These are phyloP conservation scores for Cucurbitaria berberidis DNA, from an alignment of 2,329 filamentous ascomycete species.

Conservation along the genomic window DNA sequence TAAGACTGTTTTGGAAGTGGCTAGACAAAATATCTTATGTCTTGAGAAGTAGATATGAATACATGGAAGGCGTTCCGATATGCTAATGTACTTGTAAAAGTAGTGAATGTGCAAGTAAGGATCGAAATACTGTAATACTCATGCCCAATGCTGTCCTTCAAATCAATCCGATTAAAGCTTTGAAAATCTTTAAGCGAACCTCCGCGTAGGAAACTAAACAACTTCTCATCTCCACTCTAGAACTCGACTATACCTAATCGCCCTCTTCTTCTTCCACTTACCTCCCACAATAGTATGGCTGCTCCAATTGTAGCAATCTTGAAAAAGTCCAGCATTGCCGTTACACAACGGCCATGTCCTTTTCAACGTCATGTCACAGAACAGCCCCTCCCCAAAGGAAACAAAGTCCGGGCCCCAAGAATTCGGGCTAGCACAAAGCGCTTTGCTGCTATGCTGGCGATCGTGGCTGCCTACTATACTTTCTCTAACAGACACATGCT, in stretches of 20 bases:
- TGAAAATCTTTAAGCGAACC: too few relatives aligned
- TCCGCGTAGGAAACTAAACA: not conserved
- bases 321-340: not conserved
- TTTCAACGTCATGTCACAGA: conserved; percentile 42
- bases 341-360: conserved; percentile 34
- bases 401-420: conserved; percentile 23
- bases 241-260: conserved; percentile 51
- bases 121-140: too few relatives aligned
- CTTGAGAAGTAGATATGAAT: too few relatives aligned
- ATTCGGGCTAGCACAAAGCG: conserved; percentile 28
- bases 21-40: too few relatives aligned
- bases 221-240: not conserved
- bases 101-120: too few relatives aligned
- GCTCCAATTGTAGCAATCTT: conserved; percentile 3
- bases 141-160: too few relatives aligned
- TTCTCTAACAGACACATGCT: not conserved
- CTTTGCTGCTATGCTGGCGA: conserved; percentile 36
- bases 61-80: too few relatives aligned
- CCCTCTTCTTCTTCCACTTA: conserved; percentile 7
- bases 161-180: too few relatives aligned
- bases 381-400: conserved; percentile 35
- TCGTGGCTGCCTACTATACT: conserved; percentile 9
- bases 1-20: too few relatives aligned
- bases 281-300: conserved; percentile 1
- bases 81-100: too few relatives aligned